Conservation (phyloP, 208 protist genomes). For the Trichomonas gallinae region DNA sequence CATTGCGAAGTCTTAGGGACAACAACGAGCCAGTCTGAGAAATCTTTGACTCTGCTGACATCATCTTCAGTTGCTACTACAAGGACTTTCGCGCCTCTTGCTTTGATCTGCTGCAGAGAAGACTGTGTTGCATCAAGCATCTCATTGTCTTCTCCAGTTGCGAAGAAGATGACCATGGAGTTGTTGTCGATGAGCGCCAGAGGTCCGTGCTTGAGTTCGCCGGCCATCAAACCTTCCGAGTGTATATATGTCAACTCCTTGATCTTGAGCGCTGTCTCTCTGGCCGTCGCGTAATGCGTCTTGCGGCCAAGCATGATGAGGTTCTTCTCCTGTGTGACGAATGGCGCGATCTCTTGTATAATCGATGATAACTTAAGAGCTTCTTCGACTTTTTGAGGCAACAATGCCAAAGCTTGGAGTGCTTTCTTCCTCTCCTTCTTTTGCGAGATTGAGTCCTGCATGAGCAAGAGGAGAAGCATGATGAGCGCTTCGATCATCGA, state of each 20-base stretch:
- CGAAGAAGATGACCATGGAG: neutral
- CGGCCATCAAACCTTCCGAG: conserved; percentile 23
- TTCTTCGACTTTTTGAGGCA: neutral
- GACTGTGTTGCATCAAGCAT: neutral
- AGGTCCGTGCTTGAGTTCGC: conserved; percentile 34
- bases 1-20: neutral
- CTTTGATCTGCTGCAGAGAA: neutral
- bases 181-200: neutral
- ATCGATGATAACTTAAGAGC: conserved; percentile 30
- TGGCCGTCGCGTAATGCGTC: conserved; percentile 39
- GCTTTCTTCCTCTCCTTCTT: neutral
- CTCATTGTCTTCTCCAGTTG: neutral
- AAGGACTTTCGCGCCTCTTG: neutral
- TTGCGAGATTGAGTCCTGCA: conserved; percentile 13
- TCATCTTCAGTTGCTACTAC: neutral
- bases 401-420: neutral
- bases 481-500: conserved; percentile 43
- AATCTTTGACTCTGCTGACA: neutral
- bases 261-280: conserved; percentile 31
- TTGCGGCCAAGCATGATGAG: conserved; percentile 48
- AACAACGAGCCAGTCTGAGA: neutral
- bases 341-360: conserved; percentile 36
- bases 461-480: conserved; percentile 28
- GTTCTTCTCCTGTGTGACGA: conserved; percentile 35
- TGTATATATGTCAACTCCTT: conserved; percentile 32